Evolutionary conservation across 2,329 filamentous ascomycete species (phyloP).

Genomic region (Ophiosphaerella korrae): DNA sequence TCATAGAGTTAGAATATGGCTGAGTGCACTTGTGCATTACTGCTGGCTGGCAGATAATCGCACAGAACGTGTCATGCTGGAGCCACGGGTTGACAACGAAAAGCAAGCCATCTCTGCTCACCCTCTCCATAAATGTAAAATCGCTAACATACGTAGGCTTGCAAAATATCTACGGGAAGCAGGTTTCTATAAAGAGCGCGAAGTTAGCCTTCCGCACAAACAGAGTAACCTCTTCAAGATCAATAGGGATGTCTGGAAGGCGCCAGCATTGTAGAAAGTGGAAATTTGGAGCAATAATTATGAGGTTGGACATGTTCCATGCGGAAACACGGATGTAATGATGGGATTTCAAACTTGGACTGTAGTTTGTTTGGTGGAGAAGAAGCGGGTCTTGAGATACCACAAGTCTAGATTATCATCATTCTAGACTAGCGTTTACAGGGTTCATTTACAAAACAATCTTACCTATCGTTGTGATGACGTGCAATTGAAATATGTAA

Average conservation of each 20-base stretch:
- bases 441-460: constrained; percentile 1
- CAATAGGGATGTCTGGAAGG: constrained; percentile 73
- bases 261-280: constrained; percentile 31
- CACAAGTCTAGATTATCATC: constrained; percentile 14
- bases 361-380: constrained; percentile 27
- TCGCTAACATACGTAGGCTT: constrained; percentile 57
- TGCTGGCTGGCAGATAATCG: constrained; percentile 77
- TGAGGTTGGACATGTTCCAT: constrained; percentile 5
- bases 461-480: not conserved
- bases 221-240: constrained; percentile 86
- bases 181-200: constrained; percentile 85
- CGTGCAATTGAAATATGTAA: not conserved
- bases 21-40: constrained; percentile 86
- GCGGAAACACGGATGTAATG: constrained; percentile 8
- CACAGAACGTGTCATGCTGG: constrained; percentile 81
- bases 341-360: constrained; percentile 10
- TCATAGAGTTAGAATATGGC: constrained; percentile 78
- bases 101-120: constrained; percentile 63
- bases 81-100: constrained; percentile 88
- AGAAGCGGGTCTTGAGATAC: constrained; percentile 24
- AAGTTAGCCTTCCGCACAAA: constrained; percentile 89
- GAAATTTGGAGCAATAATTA: constrained; percentile 3
- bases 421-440: constrained; percentile 3
- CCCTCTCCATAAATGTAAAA: not conserved
- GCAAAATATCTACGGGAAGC: constrained; percentile 71